These are phyloP conservation scores for Gonium pectorale DNA, from an alignment of 139 green algal genomes.

Conservation along the genomic window DNA sequence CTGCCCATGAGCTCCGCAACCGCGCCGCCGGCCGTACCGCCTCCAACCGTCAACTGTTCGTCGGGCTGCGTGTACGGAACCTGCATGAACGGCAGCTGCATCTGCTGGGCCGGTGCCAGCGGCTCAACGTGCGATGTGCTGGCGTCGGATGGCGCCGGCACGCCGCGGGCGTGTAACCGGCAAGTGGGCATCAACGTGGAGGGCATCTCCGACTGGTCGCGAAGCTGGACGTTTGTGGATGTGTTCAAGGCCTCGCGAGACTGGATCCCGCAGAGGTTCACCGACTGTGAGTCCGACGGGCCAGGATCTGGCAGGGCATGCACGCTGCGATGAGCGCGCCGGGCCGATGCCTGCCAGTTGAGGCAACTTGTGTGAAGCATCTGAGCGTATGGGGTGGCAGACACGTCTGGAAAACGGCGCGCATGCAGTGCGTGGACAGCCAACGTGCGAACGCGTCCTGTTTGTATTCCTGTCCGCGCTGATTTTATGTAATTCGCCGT, in stretches of 20 bases:
- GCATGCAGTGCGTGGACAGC: too few relatives aligned
- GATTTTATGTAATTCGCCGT: too few relatives aligned
- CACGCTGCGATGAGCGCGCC: background rate
- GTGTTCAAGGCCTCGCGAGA: constrained; percentile 23
- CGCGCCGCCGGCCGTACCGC: background rate
- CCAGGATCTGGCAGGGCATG: background rate
- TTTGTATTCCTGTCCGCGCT: too few relatives aligned
- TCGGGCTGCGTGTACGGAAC: constrained; percentile 35
- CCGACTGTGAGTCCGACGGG: background rate
- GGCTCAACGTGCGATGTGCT: background rate
- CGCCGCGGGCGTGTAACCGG: constrained; percentile 25
- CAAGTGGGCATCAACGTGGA: constrained; percentile 47
- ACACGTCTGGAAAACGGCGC: too few relatives aligned
- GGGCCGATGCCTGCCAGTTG: too few relatives aligned
- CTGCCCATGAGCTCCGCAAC: constrained; percentile 8
- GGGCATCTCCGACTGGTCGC: constrained; percentile 44
- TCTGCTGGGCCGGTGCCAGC: constrained; percentile 47
- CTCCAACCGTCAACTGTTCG: background rate
- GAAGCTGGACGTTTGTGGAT: constrained; percentile 51
- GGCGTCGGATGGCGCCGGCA: background rate
- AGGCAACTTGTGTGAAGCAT: too few relatives aligned
- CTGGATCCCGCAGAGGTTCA: constrained; percentile 37
- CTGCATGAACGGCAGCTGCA: constrained; percentile 26
- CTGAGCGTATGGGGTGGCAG: too few relatives aligned
- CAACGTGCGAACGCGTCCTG: too few relatives aligned